Evolutionary conservation across 2,329 filamentous ascomycete genomes (phyloP), one percentile per base, ranked within the genome.

Genomic region (Hymenoscyphus fraxineus): DNA sequence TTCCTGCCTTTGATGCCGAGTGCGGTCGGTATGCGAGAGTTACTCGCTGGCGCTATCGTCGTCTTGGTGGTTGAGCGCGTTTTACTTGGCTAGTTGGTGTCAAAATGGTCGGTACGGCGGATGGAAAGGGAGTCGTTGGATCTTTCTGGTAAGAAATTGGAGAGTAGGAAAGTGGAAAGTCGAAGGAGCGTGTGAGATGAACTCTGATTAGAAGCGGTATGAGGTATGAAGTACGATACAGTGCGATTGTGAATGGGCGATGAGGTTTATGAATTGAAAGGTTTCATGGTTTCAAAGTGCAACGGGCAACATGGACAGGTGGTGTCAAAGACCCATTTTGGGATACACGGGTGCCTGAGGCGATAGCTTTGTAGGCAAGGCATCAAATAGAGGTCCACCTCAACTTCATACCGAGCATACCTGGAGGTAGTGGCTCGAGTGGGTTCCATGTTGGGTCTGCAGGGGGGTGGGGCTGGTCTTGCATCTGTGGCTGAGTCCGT

Each of bases 101-200:
- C n/a, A 22, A 51, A 51, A 10, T 2, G 41, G 41, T 3, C n/a
- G 9, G 22, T 6, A 22, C 44, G 44, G 19, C 44, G 44, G 47
- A 27, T 12, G 44, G 44, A 51, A 47, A n/a, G 2, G 47, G 47
- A 54, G 22, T 54, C 10, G 47, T 27, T 19, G 47, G 10, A 22
- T 54, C 47, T 10, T 13, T 10, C 27, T 54, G 47, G 19, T 10
- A 19, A 19, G 5, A 10, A 54, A 54, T 27, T 13, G 19, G 27
- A 22, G 22, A 27, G 5, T 3, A 16, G 41, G n/a, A n/a, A n/a
- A n/a, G n/a, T 16, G 6, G 41, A 44, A n/a, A 9, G 47, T 6
- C 12, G 61, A 69, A 69, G 66, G 67, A 70, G 47, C 60, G 70
- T 67, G 68, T 59, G 69, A 67, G 63, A 40, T 38, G 55, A 57